Percentiles rank a stretch among this genome's conserved stretches.
phyloP scores from a whole-genome alignment of 257 asterid species.

The Lantana camara region DNA sequence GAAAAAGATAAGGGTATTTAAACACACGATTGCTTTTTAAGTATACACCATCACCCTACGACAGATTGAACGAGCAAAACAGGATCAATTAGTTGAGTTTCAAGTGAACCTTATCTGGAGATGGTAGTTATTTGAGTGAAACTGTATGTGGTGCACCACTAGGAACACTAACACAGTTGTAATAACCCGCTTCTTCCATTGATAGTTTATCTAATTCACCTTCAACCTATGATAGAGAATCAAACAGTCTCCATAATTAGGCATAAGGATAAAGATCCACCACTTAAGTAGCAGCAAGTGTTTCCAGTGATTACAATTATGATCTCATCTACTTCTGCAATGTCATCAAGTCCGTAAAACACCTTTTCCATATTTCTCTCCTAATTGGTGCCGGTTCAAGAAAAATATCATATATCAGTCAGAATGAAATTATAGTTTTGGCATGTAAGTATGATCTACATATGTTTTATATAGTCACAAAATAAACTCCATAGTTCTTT shows the following conservation, averaged over 20 bases:
- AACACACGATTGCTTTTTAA: too few relatives aligned
- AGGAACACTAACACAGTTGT: slow-evolving; percentile 80
- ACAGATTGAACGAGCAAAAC: neutral
- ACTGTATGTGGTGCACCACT: slow-evolving; percentile 77
- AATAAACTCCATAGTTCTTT: too few relatives aligned
- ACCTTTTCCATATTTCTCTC: slow-evolving; percentile 57
- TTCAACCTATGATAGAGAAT: slow-evolving; percentile 62
- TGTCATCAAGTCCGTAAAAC: slow-evolving; percentile 75
- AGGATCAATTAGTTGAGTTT: neutral
- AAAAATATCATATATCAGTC: neutral
- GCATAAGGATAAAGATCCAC: slow-evolving; percentile 13
- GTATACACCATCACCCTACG: too few relatives aligned
- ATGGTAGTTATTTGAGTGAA: slow-evolving; percentile 55
- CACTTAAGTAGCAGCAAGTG: slow-evolving; percentile 17
- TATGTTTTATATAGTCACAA: neutral
- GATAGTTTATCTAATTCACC: slow-evolving; percentile 89
- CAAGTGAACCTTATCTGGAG: slow-evolving; percentile 54
- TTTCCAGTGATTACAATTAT: slow-evolving; percentile 49
- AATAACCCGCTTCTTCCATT: slow-evolving; percentile 75
- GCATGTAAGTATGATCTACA: neutral
- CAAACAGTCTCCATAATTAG: slow-evolving; percentile 16
- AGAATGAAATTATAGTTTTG: neutral
- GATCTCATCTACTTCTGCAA: slow-evolving; percentile 64
- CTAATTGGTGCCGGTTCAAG: slow-evolving; percentile 35
- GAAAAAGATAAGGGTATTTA: neutral